Evolutionary conservation across 441 rosid species (phyloP).

Genomic region (Jatropha multifida): DNA sequence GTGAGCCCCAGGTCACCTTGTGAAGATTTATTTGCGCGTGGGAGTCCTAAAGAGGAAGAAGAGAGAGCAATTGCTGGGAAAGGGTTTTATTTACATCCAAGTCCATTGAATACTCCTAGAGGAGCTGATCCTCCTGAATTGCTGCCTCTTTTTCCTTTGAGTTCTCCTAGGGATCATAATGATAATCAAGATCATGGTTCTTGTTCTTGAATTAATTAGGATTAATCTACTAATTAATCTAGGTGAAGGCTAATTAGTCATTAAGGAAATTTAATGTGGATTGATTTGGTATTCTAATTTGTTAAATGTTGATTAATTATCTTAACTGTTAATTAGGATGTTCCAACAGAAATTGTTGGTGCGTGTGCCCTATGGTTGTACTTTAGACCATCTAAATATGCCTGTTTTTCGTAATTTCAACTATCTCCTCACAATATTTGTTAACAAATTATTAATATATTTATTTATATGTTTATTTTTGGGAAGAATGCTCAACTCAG

Average conservation of each 20-base stretch:
- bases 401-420: no score
- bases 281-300: not conserved
- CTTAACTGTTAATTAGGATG: not conserved
- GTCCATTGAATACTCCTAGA: slow-evolving; percentile 41
- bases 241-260: not conserved
- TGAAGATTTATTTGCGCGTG: slow-evolving; percentile 21
- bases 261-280: not conserved
- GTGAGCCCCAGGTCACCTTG: slow-evolving; percentile 41
- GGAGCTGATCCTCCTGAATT: slow-evolving; percentile 59
- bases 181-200: slow-evolving; percentile 15
- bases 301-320: not conserved
- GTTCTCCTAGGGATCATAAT: slow-evolving; percentile 43
- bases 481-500: no score
- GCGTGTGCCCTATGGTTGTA: not conserved
- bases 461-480: no score
- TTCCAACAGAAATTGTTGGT: not conserved
- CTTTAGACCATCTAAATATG: no score
- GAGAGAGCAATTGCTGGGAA: slow-evolving; percentile 58
- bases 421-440: no score
- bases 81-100: slow-evolving; percentile 69
- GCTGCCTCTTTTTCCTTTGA: slow-evolving; percentile 67
- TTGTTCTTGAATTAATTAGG: slow-evolving; percentile 18
- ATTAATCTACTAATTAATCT: not conserved
- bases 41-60: slow-evolving; percentile 38
- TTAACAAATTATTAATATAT: no score